phyloP scores from a whole-genome alignment of 2,329 filamentous ascomycete genomes.

The Colletotrichum shisoi region DNA sequence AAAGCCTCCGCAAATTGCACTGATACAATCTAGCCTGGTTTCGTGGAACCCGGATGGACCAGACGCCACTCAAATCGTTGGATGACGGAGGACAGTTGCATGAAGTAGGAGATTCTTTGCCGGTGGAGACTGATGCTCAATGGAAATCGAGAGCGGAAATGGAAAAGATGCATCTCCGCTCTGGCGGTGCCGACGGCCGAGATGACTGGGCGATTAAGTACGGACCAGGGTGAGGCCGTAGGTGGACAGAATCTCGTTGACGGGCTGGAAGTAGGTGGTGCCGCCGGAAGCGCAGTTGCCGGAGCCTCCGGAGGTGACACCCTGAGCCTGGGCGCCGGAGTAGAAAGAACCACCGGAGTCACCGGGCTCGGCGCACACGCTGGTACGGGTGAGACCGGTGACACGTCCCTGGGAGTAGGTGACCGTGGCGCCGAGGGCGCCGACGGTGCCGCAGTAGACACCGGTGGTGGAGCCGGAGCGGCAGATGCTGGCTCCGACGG shows the following conservation, averaged over 20 bases:
- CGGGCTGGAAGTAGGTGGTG: constrained; percentile 53
- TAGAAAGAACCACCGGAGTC: constrained; percentile 54
- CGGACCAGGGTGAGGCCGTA: constrained; percentile 48
- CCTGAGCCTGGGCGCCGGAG: constrained; percentile 53
- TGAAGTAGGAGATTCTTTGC: neutral
- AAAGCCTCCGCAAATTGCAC: neutral
- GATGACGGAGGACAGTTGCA: neutral
- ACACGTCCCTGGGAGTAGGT: constrained; percentile 52
- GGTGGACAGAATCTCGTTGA: constrained; percentile 52
- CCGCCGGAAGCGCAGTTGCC: constrained; percentile 51
- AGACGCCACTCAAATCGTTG: neutral
- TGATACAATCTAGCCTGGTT: neutral
- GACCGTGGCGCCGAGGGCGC: constrained; percentile 49
- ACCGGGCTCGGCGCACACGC: constrained; percentile 53
- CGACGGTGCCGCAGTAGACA: constrained; percentile 51
- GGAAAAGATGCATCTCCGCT: neutral
- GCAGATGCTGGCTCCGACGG: constrained; percentile 50
- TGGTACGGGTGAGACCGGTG: constrained; percentile 53
- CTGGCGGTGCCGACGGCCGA: constrained; percentile 6
- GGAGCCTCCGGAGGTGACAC: constrained; percentile 53
- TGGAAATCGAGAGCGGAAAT: neutral
- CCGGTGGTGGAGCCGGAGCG: constrained; percentile 54
- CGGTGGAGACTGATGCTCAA: neutral
- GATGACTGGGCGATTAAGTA: constrained; percentile 32
- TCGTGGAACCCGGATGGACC: neutral